Evolutionary conservation across 257 asterid genomes (phyloP).

Genomic region (Primulina tabacum): DNA sequence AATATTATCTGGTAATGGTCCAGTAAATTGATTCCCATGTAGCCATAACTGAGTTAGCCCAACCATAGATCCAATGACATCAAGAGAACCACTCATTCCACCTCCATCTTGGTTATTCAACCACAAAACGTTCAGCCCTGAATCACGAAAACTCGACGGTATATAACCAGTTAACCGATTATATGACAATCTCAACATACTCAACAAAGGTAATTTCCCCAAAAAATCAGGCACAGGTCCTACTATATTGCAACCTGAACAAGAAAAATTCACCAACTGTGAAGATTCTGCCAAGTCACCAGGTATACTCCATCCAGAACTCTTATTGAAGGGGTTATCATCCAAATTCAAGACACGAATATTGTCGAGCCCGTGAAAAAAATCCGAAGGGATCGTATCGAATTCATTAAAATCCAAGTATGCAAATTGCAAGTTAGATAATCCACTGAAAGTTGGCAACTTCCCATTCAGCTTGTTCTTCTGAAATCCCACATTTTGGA

Average conservation of each 20-base stretch:
- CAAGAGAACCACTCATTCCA: constrained; percentile 59
- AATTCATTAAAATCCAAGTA: constrained; percentile 63
- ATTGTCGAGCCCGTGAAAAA: constrained; percentile 55
- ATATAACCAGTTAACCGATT: constrained; percentile 53
- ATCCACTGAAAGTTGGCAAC: constrained; percentile 67
- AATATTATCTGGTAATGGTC: constrained; percentile 59
- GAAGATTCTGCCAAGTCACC: constrained; percentile 46
- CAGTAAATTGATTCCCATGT: constrained; percentile 67
- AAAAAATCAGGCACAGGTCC: constrained; percentile 67
- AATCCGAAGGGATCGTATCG: constrained; percentile 64
- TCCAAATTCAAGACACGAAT: constrained; percentile 69
- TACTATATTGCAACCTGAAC: constrained; percentile 53
- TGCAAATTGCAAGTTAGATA: constrained; percentile 57
- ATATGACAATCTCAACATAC: constrained; percentile 45
- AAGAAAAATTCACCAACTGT: constrained; percentile 67
- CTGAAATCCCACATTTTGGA: constrained; percentile 70
- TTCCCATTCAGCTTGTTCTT: constrained; percentile 53
- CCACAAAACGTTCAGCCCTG: constrained; percentile 63
- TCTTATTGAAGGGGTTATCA: constrained; percentile 56
- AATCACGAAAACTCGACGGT: constrained; percentile 48
- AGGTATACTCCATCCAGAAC: constrained; percentile 66
- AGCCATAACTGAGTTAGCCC: constrained; percentile 57
- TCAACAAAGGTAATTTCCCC: constrained; percentile 58
- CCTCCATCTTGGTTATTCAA: constrained; percentile 64
- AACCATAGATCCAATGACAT: constrained; percentile 49